Percentiles rank a stretch among this genome's conserved stretches.
phyloP scores from a whole-genome alignment of 73 alveolate species.

The Tetrahymena malaccensis region DNA sequence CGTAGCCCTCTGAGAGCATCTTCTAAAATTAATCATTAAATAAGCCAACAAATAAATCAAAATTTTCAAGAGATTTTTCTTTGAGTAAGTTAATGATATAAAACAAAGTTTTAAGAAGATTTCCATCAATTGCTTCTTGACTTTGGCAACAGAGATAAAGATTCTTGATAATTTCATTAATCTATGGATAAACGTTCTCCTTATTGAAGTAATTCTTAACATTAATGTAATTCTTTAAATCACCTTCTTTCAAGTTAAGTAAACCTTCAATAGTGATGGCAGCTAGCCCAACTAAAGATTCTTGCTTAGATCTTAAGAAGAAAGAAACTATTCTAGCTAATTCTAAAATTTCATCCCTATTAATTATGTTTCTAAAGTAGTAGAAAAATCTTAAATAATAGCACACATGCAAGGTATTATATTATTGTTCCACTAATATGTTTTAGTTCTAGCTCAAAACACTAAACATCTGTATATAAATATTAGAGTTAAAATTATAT shows the following conservation, averaged over 20 bases:
- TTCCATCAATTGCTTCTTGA: neutral
- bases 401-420: neutral
- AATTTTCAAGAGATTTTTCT: neutral
- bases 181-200: neutral
- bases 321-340: conserved; percentile 1
- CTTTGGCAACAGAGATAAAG: neutral
- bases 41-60: conserved; percentile 11
- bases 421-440: neutral
- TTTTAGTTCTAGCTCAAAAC: neutral
- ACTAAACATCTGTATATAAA: neutral
- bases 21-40: conserved; percentile 5
- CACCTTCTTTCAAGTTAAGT: neutral
- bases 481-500: neutral
- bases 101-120: neutral
- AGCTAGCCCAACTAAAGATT: conserved; percentile 12
- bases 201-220: neutral
- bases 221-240: conserved; percentile 4
- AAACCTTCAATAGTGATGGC: conserved; percentile 9
- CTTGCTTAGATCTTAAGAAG: neutral
- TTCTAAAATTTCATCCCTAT: conserved; percentile 5
- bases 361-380: conserved; percentile 17
- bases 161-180: conserved; percentile 8
- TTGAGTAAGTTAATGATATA: neutral
- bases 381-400: conserved; percentile 25
- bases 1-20: conserved; percentile 9